These are phyloP conservation scores for Oryza glaberrima DNA, from an alignment of 176 grass and related monocot genomes.

Conservation along the genomic window DNA sequence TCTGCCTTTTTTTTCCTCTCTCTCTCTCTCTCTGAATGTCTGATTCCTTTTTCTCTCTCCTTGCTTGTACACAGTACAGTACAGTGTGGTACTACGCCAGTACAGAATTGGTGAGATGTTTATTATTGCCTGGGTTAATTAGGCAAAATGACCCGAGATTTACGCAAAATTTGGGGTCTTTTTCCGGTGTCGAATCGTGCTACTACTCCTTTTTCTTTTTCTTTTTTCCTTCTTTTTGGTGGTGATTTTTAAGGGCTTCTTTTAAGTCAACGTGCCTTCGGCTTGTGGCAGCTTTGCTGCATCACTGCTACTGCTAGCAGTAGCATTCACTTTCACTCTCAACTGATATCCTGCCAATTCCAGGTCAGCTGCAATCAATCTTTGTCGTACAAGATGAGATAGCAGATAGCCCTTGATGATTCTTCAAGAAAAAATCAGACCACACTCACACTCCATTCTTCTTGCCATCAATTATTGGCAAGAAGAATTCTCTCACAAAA, in stretches of 20 bases:
- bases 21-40: not conserved
- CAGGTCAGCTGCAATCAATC: not conserved
- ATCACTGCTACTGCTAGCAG: not conserved
- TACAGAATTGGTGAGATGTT: not conserved
- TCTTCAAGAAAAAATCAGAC: not conserved
- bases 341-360: not conserved
- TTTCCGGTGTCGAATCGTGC: not conserved
- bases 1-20: not conserved
- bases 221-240: not conserved
- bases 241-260: not conserved
- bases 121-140: not conserved
- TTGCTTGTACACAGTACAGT: not conserved
- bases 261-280: not conserved
- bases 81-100: not conserved
- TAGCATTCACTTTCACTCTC: not conserved
- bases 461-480: slow-evolving; percentile 12
- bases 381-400: not conserved
- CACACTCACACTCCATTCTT: not conserved
- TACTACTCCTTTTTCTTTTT: not conserved
- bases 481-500: not conserved
- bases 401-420: not conserved
- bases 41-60: not conserved
- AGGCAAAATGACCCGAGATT: not conserved
- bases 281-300: not conserved
- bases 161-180: not conserved